phyloP scores from a whole-genome alignment of 148 eudicot species.

The Persicaria tinctoria region DNA sequence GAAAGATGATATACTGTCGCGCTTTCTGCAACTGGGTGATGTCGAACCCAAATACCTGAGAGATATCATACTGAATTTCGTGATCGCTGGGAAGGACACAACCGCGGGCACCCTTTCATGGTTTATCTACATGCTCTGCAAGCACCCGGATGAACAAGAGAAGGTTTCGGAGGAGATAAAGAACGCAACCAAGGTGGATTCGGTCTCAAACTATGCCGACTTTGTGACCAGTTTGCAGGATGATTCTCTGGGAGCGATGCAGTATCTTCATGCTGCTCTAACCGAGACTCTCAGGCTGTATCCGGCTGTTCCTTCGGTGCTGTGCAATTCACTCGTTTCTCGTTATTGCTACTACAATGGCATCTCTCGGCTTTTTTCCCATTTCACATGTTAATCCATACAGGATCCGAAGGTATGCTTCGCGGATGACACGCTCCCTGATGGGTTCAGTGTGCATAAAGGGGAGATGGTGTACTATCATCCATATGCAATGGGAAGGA shows the following conservation, averaged over 20 bases:
- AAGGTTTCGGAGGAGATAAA: constrained; percentile 49
- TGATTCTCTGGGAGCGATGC: constrained; percentile 67
- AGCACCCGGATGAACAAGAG: constrained; percentile 49
- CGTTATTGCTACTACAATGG: too few species aligned
- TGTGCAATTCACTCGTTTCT: neutral
- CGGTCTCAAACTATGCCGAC: too few species aligned
- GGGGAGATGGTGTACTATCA: constrained; percentile 64
- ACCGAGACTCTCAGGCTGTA: constrained; percentile 76
- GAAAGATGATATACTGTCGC: constrained; percentile 62
- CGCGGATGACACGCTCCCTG: constrained; percentile 68
- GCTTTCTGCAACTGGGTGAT: constrained; percentile 40
- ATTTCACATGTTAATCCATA: neutral
- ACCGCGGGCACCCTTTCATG: constrained; percentile 69
- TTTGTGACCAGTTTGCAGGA: constrained; percentile 14
- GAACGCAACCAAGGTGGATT: constrained; percentile 14
- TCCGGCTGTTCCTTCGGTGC: constrained; percentile 81
- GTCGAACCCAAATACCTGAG: constrained; percentile 52
- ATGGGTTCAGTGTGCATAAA: constrained; percentile 63
- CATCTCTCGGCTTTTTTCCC: too few species aligned
- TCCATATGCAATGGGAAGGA: constrained; percentile 87
- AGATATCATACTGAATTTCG: constrained; percentile 67
- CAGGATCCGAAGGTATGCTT: constrained; percentile 61
- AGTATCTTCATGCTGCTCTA: constrained; percentile 66
- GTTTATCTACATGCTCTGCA: constrained; percentile 71
- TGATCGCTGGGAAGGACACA: constrained; percentile 85